phyloP scores from a whole-genome alignment of 73 alveolate species.

The Paramecium pentaurelia region DNA sequence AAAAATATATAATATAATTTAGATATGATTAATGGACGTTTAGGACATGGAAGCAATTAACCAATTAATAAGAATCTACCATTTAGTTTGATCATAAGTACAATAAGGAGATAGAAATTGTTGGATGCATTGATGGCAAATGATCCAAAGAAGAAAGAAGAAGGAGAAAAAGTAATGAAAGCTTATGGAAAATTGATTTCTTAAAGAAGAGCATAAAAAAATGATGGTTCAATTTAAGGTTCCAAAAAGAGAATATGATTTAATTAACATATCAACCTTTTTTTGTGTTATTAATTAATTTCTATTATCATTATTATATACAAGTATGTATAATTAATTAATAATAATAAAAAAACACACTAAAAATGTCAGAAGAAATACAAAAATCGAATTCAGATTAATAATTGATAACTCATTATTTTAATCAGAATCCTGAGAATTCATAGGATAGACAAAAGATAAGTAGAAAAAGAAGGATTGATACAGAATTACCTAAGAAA shows the following conservation, averaged over 20 bases:
- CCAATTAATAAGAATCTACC: slow-evolving; percentile 57
- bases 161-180: slow-evolving; percentile 62
- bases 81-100: slow-evolving; percentile 46
- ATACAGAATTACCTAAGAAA: not conserved
- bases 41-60: slow-evolving; percentile 58
- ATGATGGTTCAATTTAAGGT: slow-evolving; percentile 1
- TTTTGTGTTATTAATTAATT: not conserved
- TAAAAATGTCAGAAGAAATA: slow-evolving; percentile 44
- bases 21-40: slow-evolving; percentile 62
- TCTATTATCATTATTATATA: not conserved
- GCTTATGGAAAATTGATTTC: slow-evolving; percentile 57
- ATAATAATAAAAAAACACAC: not conserved
- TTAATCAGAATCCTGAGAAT: not conserved
- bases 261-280: not conserved
- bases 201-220: not conserved
- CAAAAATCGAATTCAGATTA: not conserved
- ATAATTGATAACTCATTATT: not conserved
- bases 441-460: not conserved
- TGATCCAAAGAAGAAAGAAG: slow-evolving; percentile 52
- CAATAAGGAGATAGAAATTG: slow-evolving; percentile 58
- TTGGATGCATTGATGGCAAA: slow-evolving; percentile 60
- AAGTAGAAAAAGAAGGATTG: not conserved
- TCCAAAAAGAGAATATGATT: not conserved
- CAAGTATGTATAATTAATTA: not conserved
- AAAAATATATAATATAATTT: no score